These are phyloP conservation scores for Orobanche coerulescens DNA, from an alignment of 257 asterid species.

Conservation along the genomic window DNA sequence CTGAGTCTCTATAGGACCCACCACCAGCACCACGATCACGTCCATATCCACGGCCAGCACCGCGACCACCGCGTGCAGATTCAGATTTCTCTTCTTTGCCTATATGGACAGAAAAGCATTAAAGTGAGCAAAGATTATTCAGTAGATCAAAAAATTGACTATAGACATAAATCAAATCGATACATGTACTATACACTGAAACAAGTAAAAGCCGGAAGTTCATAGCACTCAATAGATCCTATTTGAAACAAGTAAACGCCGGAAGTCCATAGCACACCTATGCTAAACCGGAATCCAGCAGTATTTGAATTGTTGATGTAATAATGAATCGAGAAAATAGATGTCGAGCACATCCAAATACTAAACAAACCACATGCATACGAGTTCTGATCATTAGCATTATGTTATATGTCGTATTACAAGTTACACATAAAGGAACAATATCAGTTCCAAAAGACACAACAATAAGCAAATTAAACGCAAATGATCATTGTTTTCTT, in stretches of 20 bases:
- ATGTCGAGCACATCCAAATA: background rate
- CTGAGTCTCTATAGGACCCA: conserved; percentile 47
- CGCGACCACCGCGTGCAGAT: conserved; percentile 43
- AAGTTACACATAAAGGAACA: background rate
- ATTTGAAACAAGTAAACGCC: background rate
- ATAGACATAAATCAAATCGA: background rate
- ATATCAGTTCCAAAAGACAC: background rate
- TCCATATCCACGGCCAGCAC: conserved; percentile 60
- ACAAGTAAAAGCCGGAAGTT: too few species aligned
- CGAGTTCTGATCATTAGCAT: too few species aligned
- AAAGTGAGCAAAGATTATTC: background rate
- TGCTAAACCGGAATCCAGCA: too few species aligned
- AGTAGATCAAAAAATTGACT: background rate
- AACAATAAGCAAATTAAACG: background rate
- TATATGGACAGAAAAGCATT: conserved; percentile 15
- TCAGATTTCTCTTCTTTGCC: conserved; percentile 64
- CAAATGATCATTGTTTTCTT: background rate
- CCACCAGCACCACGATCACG: conserved; percentile 56
- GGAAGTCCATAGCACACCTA: too few species aligned
- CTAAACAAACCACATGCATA: too few species aligned
- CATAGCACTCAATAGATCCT: background rate
- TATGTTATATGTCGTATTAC: background rate
- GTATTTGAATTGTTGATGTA: background rate
- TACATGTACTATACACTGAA: background rate
- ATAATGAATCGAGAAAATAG: background rate